These are phyloP conservation scores for Coniochaeta hoffmannii DNA, from an alignment of 2,329 filamentous ascomycete genomes.

Conservation along the genomic window DNA sequence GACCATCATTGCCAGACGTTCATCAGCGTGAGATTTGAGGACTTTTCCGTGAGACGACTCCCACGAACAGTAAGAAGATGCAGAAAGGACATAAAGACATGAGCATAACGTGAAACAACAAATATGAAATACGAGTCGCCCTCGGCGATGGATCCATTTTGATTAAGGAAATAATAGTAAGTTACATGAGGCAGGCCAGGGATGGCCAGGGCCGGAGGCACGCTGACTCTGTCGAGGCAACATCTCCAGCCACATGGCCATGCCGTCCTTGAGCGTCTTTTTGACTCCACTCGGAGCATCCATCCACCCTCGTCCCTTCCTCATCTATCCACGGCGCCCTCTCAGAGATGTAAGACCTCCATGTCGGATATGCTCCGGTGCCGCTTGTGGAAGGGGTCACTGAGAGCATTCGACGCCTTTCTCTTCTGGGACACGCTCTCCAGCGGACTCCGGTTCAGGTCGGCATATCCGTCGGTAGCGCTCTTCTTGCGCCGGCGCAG, in stretches of 20 bases:
- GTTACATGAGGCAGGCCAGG: slow-evolving; percentile 36
- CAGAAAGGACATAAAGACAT: background rate
- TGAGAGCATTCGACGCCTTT: slow-evolving; percentile 36
- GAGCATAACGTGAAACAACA: background rate
- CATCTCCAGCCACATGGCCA: slow-evolving; percentile 17
- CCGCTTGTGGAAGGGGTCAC: slow-evolving; percentile 39
- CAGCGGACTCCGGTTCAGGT: slow-evolving; percentile 40
- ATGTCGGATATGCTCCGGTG: slow-evolving; percentile 54
- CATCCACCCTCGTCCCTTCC: slow-evolving; percentile 6
- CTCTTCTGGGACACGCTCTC: slow-evolving; percentile 43
- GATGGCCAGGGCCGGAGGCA: slow-evolving; percentile 21
- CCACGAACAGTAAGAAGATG: background rate
- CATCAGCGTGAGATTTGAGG: background rate
- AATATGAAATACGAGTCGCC: background rate
- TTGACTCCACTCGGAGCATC: slow-evolving; percentile 12
- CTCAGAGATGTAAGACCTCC: slow-evolving; percentile 37
- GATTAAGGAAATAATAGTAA: slow-evolving; percentile 9
- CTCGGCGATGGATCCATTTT: background rate
- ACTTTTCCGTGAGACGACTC: background rate
- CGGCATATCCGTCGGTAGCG: slow-evolving; percentile 17
- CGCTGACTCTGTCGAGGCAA: background rate
- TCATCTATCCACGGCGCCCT: slow-evolving; percentile 3
- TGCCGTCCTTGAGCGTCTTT: slow-evolving; percentile 41
- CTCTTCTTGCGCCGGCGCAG: slow-evolving; percentile 50
- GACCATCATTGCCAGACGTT: background rate